Evolutionary conservation across 2,329 filamentous ascomycete species (phyloP).

Genomic region (Chrysoporthe puriensis): DNA sequence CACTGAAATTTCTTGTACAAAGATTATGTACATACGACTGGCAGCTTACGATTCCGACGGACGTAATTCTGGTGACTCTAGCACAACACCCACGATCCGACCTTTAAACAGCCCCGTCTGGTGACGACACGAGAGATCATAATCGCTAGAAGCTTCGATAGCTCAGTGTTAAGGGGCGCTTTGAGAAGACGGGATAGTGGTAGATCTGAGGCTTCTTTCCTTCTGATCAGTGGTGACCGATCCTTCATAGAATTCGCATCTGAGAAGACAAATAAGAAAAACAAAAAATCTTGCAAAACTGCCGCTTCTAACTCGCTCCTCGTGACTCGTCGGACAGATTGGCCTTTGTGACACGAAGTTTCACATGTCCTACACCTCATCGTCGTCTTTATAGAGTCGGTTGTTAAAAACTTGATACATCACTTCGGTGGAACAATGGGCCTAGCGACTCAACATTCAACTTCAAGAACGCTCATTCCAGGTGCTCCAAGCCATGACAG

Average conservation of each 20-base stretch:
- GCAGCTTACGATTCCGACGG: constrained; percentile 1
- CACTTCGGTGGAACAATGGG: neutral
- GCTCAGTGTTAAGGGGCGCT: neutral
- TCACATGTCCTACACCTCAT: neutral
- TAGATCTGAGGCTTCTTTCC: neutral
- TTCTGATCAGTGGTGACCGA: neutral
- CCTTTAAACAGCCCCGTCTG: neutral
- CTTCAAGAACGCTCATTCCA: neutral
- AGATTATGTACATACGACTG: constrained; percentile 23
- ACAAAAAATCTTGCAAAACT: neutral
- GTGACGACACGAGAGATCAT: neutral
- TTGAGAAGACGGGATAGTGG: neutral
- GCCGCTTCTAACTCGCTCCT: neutral
- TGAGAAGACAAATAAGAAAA: neutral
- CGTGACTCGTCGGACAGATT: neutral
- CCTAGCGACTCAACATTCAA: neutral
- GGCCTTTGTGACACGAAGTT: neutral
- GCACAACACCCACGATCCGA: neutral
- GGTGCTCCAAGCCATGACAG: neutral
- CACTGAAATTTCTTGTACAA: constrained; percentile 20
- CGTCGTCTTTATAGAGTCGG: neutral
- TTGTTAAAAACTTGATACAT: neutral
- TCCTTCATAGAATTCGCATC: neutral
- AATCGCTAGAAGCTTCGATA: constrained; percentile 2
- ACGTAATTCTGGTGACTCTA: constrained; percentile 2